Conservation (phyloP, 176 grass and related monocot species). For the Raddia distichophylla region DNA sequence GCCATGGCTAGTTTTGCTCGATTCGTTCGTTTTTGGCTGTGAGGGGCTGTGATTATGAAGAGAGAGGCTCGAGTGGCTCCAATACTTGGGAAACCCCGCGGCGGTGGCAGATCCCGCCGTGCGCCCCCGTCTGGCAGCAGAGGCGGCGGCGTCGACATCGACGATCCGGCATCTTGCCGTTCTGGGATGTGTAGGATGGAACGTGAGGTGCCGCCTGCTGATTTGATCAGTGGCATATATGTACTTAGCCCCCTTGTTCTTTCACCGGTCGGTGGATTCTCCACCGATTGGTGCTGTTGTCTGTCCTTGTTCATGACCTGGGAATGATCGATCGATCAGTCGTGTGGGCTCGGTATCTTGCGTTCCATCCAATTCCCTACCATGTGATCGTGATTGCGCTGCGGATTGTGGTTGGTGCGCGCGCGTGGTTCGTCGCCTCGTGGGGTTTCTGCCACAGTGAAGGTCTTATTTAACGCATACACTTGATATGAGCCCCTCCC, state of each 20-base stretch:
- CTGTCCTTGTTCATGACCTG: not conserved
- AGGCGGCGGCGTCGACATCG: not conserved
- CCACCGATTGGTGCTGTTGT: not conserved
- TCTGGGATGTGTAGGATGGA: not conserved
- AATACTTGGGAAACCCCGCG: not conserved
- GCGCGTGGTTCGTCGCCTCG: not conserved
- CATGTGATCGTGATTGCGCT: not conserved
- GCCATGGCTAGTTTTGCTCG: not conserved
- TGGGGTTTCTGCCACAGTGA: slow-evolving; percentile 44
- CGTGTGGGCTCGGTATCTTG: slow-evolving; percentile 42
- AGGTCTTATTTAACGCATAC: slow-evolving; percentile 44
- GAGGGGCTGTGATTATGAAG: slow-evolving; percentile 55
- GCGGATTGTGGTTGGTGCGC: not conserved
- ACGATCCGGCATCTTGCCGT: not conserved
- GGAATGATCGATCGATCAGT: not conserved
- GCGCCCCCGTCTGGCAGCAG: not conserved
- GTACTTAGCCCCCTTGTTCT: too few species aligned
- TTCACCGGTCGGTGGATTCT: too few species aligned
- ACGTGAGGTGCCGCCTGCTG: slow-evolving; percentile 40
- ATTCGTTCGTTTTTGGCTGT: not conserved
- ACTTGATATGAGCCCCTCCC: slow-evolving; percentile 54
- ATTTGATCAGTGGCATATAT: not conserved
- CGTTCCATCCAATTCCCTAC: not conserved
- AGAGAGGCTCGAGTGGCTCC: slow-evolving; percentile 57
- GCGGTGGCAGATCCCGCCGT: slow-evolving; percentile 31